phyloP scores from a whole-genome alignment of 1,284 basidiomycete genomes.

The Golubevia sp. region DNA sequence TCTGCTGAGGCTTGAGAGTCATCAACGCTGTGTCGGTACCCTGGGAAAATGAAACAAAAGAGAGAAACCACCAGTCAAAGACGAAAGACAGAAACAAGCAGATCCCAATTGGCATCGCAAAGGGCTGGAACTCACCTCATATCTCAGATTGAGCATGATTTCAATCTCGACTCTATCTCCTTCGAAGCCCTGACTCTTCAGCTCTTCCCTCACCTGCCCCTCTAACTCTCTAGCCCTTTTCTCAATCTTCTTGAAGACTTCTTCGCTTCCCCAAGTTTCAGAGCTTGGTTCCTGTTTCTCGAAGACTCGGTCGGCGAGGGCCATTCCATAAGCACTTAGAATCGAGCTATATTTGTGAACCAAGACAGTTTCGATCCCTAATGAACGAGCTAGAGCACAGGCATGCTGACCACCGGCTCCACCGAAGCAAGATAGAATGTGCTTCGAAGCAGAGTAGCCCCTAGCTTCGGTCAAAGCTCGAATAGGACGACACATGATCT shows the following conservation, averaged over 20 bases:
- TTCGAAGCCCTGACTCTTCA: constrained; percentile 79
- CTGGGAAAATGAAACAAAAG: no score
- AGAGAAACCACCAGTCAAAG: no score
- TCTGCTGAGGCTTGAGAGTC: constrained; percentile 70
- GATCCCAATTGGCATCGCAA: background rate
- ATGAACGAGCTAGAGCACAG: constrained; percentile 79
- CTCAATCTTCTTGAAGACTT: constrained; percentile 67
- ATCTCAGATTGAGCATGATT: constrained; percentile 86
- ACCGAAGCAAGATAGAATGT: constrained; percentile 88
- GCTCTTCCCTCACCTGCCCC: constrained; percentile 70
- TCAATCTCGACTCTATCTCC: constrained; percentile 74
- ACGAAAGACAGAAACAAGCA: background rate
- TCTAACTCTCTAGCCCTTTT: constrained; percentile 74
- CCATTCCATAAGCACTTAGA: constrained; percentile 85
- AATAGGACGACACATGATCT: constrained; percentile 85
- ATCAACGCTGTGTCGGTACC: constrained; percentile 88
- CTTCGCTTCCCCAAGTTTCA: constrained; percentile 69
- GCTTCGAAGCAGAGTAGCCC: constrained; percentile 80
- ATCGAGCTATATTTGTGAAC: constrained; percentile 85
- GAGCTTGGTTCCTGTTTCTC: constrained; percentile 87
- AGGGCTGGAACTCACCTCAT: constrained; percentile 66
- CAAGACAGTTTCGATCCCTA: constrained; percentile 81
- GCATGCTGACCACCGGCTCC: constrained; percentile 91
- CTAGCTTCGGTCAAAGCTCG: constrained; percentile 87
- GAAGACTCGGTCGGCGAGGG: constrained; percentile 82